Base-by-base conservation (phyloP, 2,329 filamentous ascomycete species). In the Pyrenochaeta sp. region DNA sequence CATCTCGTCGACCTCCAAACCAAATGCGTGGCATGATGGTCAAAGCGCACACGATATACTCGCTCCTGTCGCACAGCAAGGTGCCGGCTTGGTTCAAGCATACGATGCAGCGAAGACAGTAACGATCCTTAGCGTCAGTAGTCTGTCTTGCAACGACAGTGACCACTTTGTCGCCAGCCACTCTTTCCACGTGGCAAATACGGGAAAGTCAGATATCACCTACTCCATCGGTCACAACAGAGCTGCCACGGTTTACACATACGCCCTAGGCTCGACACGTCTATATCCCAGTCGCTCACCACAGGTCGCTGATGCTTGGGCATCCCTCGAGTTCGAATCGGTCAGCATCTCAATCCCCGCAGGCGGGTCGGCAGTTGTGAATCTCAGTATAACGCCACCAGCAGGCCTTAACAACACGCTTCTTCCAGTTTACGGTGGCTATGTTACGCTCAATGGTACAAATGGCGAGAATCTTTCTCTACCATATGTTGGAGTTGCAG, bases 391-490 rank as follows among this genome's bases (percentile, higher is more conserved):
- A 27, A 27, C 23, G 23, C 23, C 23, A 5, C 23, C 23, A 4
- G 9, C 23, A 27, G 23, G 9, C 23, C 23, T 27, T 9, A 63
- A 68, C 35, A 52, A 52, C 4, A 60, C 58, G 5, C 42, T 60
- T 5, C 48, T 67, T 7, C 62, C 66, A 7, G 55, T 68, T 4
- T 67, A 68, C 53, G 61, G 59, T 14, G 66, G 66, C 45, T 67
- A 51, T 39, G 53, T 69, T 23, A 48, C 49, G 11, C 4, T 64
- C 2, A 55, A 43, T 32, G 32, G 48, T 14, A 33, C 37, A 18
- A 39, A 31, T 20, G 49, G 52, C 33, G 45, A 51, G n/a, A 51
- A 53, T 9, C 52, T 67, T 23, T 33, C 45, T 9, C 27, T 69
- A 0, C 64, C 66, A 3, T 67, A 69, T 29, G 49, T 65, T 3